phyloP scores from a whole-genome alignment of 306 rosid species.

The Astragalus membranaceus region DNA sequence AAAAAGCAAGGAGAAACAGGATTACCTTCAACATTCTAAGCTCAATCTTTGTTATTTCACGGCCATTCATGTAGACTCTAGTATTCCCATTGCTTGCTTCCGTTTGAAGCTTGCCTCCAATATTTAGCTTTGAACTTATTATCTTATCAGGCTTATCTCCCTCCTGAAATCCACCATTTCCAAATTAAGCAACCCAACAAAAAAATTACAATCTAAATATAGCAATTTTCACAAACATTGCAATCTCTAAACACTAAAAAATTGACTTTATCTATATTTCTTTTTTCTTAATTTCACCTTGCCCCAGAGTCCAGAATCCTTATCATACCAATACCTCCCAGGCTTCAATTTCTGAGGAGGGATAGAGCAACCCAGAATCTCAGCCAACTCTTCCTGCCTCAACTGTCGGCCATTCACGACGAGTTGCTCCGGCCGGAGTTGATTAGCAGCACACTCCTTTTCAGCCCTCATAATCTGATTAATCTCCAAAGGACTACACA shows the following conservation, averaged over 20 bases:
- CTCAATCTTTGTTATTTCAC: conserved; percentile 79
- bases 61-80: conserved; percentile 79
- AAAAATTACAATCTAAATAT: neutral
- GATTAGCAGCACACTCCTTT: conserved; percentile 74
- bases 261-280: neutral
- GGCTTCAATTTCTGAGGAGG: conserved; percentile 88
- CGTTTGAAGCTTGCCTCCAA: conserved; percentile 69
- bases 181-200: conserved; percentile 8
- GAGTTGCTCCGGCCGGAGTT: conserved; percentile 78
- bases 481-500: conserved; percentile 80
- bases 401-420: conserved; percentile 70
- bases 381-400: conserved; percentile 73
- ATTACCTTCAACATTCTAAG: conserved; percentile 75
- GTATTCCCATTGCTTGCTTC: conserved; percentile 83
- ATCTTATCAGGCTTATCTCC: conserved; percentile 83
- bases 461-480: conserved; percentile 86
- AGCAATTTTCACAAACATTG: neutral
- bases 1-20: neutral
- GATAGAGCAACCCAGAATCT: conserved; percentile 57
- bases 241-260: neutral
- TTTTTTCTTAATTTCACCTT: conserved; percentile 43
- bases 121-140: conserved; percentile 69
- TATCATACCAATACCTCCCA: conserved; percentile 89
- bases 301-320: conserved; percentile 93
- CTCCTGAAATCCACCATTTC: conserved; percentile 50